These are phyloP conservation scores for Stemphylium beticola DNA, from an alignment of 2,329 filamentous ascomycete genomes.

Conservation along the genomic window DNA sequence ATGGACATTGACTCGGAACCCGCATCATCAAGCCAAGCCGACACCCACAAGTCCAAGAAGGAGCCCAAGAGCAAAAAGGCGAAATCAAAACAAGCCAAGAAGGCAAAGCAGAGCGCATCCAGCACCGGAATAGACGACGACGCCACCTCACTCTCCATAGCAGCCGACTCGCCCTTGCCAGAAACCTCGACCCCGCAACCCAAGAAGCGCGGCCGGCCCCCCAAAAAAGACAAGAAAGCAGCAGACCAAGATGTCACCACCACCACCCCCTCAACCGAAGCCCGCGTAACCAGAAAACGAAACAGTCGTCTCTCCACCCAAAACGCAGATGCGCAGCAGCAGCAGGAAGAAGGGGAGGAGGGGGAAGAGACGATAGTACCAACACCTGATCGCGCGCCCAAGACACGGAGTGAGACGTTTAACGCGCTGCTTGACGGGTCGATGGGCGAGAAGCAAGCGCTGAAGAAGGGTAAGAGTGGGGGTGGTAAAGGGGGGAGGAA, in stretches of 20 bases:
- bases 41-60: background rate
- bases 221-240: conserved; percentile 15
- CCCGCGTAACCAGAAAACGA: conserved; percentile 3
- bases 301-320: conserved; percentile 12
- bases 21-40: conserved; percentile 1
- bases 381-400: conserved; percentile 17
- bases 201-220: conserved; percentile 10
- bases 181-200: conserved; percentile 2
- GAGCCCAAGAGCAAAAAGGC: background rate
- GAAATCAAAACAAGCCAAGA: background rate
- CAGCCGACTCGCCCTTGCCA: background rate
- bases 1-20: conserved; percentile 17
- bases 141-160: background rate
- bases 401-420: conserved; percentile 35
- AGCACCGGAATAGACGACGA: background rate
- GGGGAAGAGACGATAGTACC: conserved; percentile 1
- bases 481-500: background rate
- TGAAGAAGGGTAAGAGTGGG: conserved; percentile 8
- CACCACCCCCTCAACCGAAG: conserved; percentile 13
- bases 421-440: conserved; percentile 28
- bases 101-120: conserved; percentile 3
- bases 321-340: no score
- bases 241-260: conserved; percentile 3
- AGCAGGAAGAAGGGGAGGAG: background rate
- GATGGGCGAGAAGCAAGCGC: conserved; percentile 17